Conservation (phyloP, 2,329 filamentous ascomycete species). For the Trichocomaceae sp. region DNA sequence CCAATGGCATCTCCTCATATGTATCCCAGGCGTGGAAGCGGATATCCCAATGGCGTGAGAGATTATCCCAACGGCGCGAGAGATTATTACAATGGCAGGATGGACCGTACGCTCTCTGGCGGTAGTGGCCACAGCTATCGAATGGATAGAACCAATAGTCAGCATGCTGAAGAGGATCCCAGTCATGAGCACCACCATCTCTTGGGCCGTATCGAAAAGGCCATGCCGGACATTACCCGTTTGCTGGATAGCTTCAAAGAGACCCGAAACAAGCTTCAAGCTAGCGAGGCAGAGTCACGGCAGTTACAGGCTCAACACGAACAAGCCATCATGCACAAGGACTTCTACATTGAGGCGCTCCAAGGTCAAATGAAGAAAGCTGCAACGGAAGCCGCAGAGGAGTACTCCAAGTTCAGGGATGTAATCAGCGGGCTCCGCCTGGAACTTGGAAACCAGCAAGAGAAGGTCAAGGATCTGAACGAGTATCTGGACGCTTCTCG, state of each 20-base stretch:
- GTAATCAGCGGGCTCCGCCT: constrained; percentile 44
- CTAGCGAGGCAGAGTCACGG: constrained; percentile 45
- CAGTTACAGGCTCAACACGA: constrained; percentile 45
- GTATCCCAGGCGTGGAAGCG: constrained; percentile 16
- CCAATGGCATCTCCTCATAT: constrained; percentile 29
- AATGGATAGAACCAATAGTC: constrained; percentile 8
- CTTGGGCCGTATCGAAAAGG: constrained; percentile 39
- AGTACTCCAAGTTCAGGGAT: constrained; percentile 38
- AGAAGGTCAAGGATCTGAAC: constrained; percentile 47
- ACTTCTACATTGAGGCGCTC: constrained; percentile 48
- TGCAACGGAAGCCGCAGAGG: constrained; percentile 45
- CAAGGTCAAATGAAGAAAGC: constrained; percentile 46
- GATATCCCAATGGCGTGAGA: constrained; percentile 21
- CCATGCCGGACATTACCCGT: constrained; percentile 42
- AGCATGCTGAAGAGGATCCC: constrained; percentile 3
- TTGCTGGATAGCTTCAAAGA: constrained; percentile 44
- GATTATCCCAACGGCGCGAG: constrained; percentile 26
- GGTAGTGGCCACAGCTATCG: constrained; percentile 9
- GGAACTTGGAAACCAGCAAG: constrained; percentile 47
- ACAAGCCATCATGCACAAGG: constrained; percentile 47
- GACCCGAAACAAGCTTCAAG: constrained; percentile 44
- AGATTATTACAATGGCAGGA: constrained; percentile 8
- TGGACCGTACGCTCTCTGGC: constrained; percentile 2
- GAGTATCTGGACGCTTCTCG: constrained; percentile 41
- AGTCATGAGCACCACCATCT: constrained; percentile 32